phyloP scores from a whole-genome alignment of 805 yeast genomes.

The Candida rishiriensis region DNA sequence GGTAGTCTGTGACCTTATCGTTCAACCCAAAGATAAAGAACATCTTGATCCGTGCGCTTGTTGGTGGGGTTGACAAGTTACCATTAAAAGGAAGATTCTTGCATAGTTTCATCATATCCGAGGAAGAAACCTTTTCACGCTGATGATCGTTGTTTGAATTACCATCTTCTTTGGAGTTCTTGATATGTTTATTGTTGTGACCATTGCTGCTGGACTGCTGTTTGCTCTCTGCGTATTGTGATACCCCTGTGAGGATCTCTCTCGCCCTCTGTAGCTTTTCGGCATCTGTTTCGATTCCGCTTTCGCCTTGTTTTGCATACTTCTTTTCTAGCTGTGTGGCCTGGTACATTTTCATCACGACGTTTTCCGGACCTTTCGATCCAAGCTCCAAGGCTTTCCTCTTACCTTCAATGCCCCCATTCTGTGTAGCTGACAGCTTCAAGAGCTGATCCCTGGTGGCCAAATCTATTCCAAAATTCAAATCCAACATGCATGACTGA shows the following conservation, averaged over 20 bases:
- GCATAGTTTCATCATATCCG: slow-evolving; percentile 49
- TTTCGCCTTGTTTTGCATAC: slow-evolving; percentile 25
- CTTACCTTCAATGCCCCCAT: slow-evolving; percentile 9
- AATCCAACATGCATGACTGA: slow-evolving; percentile 81
- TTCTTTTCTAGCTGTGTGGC: slow-evolving; percentile 42
- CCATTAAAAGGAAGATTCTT: slow-evolving; percentile 68
- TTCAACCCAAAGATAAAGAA: slow-evolving; percentile 75
- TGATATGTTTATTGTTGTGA: slow-evolving; percentile 4
- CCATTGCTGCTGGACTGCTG: not conserved
- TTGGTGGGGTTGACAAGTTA: slow-evolving; percentile 37
- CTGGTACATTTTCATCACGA: slow-evolving; percentile 47
- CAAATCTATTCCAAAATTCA: slow-evolving; percentile 76
- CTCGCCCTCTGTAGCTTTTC: slow-evolving; percentile 35
- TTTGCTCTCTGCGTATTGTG: slow-evolving; percentile 24
- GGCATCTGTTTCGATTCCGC: slow-evolving; percentile 18
- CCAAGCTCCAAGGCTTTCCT: slow-evolving; percentile 35
- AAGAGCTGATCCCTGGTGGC: slow-evolving; percentile 76
- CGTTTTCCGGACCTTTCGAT: slow-evolving; percentile 33
- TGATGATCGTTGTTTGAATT: slow-evolving; percentile 3
- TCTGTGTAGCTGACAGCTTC: slow-evolving; percentile 56
- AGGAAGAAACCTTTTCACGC: slow-evolving; percentile 17
- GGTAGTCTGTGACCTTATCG: slow-evolving; percentile 60
- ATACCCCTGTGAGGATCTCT: slow-evolving; percentile 47
- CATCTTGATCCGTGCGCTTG: slow-evolving; percentile 41
- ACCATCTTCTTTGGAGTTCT: slow-evolving; percentile 7